These are phyloP conservation scores for Coelastrella sp. DNA, from an alignment of 139 green algal species.

Conservation along the genomic window DNA sequence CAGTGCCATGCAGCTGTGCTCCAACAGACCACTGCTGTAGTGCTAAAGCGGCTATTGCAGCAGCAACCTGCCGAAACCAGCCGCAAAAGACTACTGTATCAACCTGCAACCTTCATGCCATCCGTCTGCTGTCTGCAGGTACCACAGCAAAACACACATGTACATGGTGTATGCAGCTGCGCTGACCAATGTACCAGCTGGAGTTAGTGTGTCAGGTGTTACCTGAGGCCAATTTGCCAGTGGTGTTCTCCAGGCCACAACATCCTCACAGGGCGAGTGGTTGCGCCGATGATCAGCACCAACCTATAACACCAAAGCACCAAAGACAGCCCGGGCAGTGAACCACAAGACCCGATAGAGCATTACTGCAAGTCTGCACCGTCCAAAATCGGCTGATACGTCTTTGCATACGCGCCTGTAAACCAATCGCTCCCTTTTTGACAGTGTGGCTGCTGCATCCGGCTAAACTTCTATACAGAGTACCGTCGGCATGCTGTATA, in stretches of 20 bases:
- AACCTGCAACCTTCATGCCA: too few species aligned
- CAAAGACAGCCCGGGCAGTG: not conserved
- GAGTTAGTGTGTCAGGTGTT: not conserved
- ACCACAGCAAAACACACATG: constrained; percentile 6
- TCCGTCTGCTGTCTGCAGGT: too few species aligned
- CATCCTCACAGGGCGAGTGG: constrained; percentile 56
- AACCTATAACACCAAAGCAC: constrained; percentile 25
- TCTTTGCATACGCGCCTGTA: too few species aligned
- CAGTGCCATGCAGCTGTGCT: too few species aligned
- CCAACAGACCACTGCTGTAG: too few species aligned
- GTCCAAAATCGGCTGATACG: too few species aligned
- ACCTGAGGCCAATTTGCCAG: constrained; percentile 33
- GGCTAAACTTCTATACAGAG: too few species aligned
- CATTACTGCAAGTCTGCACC: not conserved
- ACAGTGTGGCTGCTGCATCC: too few species aligned
- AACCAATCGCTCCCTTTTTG: too few species aligned
- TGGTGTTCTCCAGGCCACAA: constrained; percentile 60
- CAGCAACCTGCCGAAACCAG: too few species aligned
- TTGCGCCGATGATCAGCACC: constrained; percentile 48
- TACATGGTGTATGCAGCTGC: not conserved
- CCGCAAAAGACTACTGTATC: too few species aligned
- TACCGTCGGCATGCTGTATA: not conserved
- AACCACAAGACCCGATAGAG: not conserved
- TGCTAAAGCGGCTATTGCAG: too few species aligned
- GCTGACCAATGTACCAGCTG: not conserved